phyloP scores from a whole-genome alignment of 768 basidiomycete genomes.

The Amanita exitialis region DNA sequence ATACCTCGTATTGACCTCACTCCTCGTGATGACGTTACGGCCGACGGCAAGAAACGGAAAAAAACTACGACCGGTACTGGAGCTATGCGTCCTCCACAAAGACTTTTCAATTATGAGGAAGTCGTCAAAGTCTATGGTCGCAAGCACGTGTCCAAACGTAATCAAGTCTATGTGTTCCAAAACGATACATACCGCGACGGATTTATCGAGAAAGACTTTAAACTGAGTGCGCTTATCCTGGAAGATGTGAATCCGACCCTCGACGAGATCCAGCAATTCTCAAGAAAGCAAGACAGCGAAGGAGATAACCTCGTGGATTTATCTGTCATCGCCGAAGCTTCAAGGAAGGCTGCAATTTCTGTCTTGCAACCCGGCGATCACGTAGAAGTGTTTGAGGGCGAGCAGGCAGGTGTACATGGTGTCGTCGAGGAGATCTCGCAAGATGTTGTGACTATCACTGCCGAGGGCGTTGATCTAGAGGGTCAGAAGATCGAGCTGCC shows the following conservation, averaged over 20 bases:
- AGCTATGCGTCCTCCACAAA: constrained; percentile 78
- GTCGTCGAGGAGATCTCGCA: constrained; percentile 82
- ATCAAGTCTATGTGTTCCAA: constrained; percentile 76
- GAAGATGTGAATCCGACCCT: constrained; percentile 94
- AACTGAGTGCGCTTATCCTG: constrained; percentile 60
- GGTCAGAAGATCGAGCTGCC: constrained; percentile 82
- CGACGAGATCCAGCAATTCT: constrained; percentile 93
- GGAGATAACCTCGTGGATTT: constrained; percentile 74
- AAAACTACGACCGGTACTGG: constrained; percentile 41
- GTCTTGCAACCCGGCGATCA: constrained; percentile 97
- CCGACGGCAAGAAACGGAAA: constrained; percentile 70
- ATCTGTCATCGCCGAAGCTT: constrained; percentile 86
- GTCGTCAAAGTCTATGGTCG: constrained; percentile 79
- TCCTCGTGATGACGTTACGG: constrained; percentile 67
- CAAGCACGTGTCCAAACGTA: constrained; percentile 64
- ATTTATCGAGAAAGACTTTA: constrained; percentile 94
- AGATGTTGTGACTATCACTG: constrained; percentile 80
- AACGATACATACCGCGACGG: constrained; percentile 93
- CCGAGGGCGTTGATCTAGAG: constrained; percentile 73
- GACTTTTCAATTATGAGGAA: constrained; percentile 92
- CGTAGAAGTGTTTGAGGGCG: constrained; percentile 95
- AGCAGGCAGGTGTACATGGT: constrained; percentile 89
- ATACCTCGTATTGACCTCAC: constrained; percentile 97
- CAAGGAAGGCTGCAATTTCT: constrained; percentile 82
- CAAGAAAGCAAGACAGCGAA: constrained; percentile 61